Evolutionary conservation across 345 rosid species (phyloP).

Genomic region (Cardiospermum halicacabum): DNA sequence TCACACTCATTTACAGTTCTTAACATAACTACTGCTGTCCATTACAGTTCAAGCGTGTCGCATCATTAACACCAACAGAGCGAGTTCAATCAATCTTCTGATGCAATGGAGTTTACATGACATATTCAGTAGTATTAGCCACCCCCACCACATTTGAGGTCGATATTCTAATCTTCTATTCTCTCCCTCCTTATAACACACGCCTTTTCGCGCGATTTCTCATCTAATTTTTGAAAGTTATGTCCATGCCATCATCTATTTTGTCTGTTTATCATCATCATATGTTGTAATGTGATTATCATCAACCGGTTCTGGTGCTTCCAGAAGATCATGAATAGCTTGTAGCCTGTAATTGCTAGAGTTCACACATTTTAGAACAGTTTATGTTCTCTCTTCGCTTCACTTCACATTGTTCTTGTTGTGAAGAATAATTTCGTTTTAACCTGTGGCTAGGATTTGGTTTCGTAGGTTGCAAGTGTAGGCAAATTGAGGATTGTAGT

Average conservation of each 20-base stretch:
- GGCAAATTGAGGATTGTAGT: constrained; percentile 25
- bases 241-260: not conserved
- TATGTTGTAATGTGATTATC: constrained; percentile 42
- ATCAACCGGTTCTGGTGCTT: constrained; percentile 33
- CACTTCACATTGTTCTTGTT: constrained; percentile 7
- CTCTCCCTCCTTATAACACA: constrained; percentile 8
- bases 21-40: not conserved
- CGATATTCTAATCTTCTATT: constrained; percentile 16
- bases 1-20: constrained; percentile 1
- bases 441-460: constrained; percentile 18
- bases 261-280: constrained; percentile 8
- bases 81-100: constrained; percentile 56
- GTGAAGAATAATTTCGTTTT: constrained; percentile 19
- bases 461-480: constrained; percentile 15
- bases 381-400: too few species aligned
- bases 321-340: constrained; percentile 20
- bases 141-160: constrained; percentile 3
- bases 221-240: not conserved
- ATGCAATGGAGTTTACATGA: constrained; percentile 25
- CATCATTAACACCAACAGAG: constrained; percentile 49
- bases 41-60: constrained; percentile 80
- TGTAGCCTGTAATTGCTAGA: constrained; percentile 27
- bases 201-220: not conserved
- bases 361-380: constrained; percentile 19
- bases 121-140: not conserved